Percentiles rank a stretch among this genome's conserved stretches.
Conservation (phyloP, 768 basidiomycete species). For the Hygrocybe punicea region DNA sequence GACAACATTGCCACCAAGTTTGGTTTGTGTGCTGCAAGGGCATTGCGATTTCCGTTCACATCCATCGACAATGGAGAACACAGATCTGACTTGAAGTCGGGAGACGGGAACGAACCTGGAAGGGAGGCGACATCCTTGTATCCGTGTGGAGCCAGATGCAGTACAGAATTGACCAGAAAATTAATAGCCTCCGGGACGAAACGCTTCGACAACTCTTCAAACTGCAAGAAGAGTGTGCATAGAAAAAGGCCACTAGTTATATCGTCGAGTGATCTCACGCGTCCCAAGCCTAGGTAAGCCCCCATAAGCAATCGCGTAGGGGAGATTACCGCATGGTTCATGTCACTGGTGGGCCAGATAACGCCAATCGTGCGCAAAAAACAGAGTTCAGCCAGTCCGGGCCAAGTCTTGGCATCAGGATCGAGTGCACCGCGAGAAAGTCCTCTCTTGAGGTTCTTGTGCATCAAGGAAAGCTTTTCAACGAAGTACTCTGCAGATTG, state of each 20-base stretch:
- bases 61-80: slow-evolving; percentile 42
- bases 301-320: slow-evolving; percentile 86
- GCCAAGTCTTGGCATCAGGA: slow-evolving; percentile 77
- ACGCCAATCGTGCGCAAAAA: slow-evolving; percentile 77
- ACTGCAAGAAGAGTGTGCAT: slow-evolving; percentile 80
- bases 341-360: slow-evolving; percentile 92
- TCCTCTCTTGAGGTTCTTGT: slow-evolving; percentile 87
- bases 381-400: slow-evolving; percentile 75
- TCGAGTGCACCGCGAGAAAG: slow-evolving; percentile 64
- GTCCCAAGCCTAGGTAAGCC: slow-evolving; percentile 81
- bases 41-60: slow-evolving; percentile 36
- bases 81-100: slow-evolving; percentile 58
- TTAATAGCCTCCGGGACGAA: slow-evolving; percentile 86
- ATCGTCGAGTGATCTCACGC: slow-evolving; percentile 72
- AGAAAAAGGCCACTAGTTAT: slow-evolving; percentile 85
- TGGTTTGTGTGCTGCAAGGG: slow-evolving; percentile 41
- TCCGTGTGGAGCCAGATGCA: slow-evolving; percentile 68
- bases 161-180: slow-evolving; percentile 67
- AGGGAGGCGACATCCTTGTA: slow-evolving; percentile 46
- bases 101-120: slow-evolving; percentile 69
- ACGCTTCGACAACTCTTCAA: slow-evolving; percentile 79
- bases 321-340: slow-evolving; percentile 84
- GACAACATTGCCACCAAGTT: slow-evolving; percentile 46
- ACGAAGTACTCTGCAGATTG: slow-evolving; percentile 76
- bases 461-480: slow-evolving; percentile 82